Evolutionary conservation across 1,139 yeast genomes (phyloP).

Genomic region (Lodderomyces pseudojiufengensis): DNA sequence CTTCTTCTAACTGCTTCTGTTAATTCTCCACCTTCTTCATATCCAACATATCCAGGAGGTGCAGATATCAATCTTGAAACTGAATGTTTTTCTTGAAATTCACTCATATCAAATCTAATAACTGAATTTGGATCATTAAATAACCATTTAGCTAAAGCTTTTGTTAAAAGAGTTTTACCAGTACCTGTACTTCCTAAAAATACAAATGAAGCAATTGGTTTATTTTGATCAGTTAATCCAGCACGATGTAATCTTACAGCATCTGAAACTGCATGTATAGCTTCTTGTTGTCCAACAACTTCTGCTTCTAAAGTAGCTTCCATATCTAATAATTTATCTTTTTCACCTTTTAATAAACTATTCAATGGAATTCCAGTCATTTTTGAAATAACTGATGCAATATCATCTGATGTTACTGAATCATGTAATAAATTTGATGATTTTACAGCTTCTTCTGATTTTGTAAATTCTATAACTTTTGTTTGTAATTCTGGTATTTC

Average conservation of each 20-base stretch:
- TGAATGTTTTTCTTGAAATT: slow-evolving; percentile 91
- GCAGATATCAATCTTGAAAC: slow-evolving; percentile 91
- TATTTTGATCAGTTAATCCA: slow-evolving; percentile 86
- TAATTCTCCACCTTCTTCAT: slow-evolving; percentile 92
- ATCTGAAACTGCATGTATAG: slow-evolving; percentile 82
- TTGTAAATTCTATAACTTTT: slow-evolving; percentile 46
- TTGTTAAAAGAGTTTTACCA: slow-evolving; percentile 94
- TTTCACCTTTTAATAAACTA: slow-evolving; percentile 89
- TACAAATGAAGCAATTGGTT: slow-evolving; percentile 95
- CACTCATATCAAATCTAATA: slow-evolving; percentile 94
- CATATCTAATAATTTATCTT: slow-evolving; percentile 85
- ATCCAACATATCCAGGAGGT: slow-evolving; percentile 97
- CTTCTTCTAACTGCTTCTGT: slow-evolving; percentile 95
- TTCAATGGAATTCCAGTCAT: slow-evolving; percentile 97
- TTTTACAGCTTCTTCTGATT: slow-evolving; percentile 22
- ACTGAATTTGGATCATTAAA: slow-evolving; percentile 87
- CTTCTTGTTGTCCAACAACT: slow-evolving; percentile 95
- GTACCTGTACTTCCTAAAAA: slow-evolving; percentile 98
- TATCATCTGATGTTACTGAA: slow-evolving; percentile 90
- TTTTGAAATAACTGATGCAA: slow-evolving; percentile 83
- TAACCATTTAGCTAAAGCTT: slow-evolving; percentile 84
- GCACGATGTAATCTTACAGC: slow-evolving; percentile 97
- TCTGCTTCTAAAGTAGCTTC: slow-evolving; percentile 70
- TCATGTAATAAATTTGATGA: slow-evolving; percentile 63
- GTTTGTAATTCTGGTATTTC: slow-evolving; percentile 76